Evolutionary conservation across 345 rosid species (phyloP).

Genomic region (Raphanus sativus): DNA sequence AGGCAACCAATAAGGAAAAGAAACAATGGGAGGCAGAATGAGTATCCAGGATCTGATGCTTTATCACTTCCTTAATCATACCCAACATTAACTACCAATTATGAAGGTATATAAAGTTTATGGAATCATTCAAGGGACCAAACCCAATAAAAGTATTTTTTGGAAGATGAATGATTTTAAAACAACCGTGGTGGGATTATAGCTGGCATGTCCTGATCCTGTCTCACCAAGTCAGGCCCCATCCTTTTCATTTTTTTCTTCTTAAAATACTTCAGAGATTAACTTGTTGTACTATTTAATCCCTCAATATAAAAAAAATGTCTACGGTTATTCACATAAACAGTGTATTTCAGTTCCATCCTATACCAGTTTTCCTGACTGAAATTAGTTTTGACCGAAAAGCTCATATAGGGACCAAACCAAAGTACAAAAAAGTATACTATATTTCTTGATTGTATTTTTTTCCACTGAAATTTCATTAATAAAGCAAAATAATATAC

Average conservation of each 20-base stretch:
- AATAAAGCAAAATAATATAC: neutral
- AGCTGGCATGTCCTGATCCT: constrained; percentile 40
- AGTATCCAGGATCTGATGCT: constrained; percentile 33
- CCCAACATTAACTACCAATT: constrained; percentile 15
- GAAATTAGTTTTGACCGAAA: neutral
- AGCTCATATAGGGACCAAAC: neutral
- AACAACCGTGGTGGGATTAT: constrained; percentile 37
- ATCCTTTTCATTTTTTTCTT: neutral
- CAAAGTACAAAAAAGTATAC: neutral
- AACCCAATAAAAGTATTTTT: constrained; percentile 32
- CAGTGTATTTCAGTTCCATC: constrained; percentile 14
- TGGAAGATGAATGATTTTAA: constrained; percentile 12
- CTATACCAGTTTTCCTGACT: neutral
- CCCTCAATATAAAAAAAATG: too few relatives aligned
- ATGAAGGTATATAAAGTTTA: neutral
- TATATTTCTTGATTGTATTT: too few relatives aligned
- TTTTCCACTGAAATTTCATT: too few relatives aligned
- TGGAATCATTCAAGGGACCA: constrained; percentile 34
- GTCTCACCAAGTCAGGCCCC: constrained; percentile 31
- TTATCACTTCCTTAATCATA: constrained; percentile 36
- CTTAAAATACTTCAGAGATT: neutral
- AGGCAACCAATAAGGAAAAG: constrained; percentile 16
- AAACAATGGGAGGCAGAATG: constrained; percentile 28
- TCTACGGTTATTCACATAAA: constrained; percentile 14
- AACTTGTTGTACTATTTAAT: neutral